These are phyloP conservation scores for Boletus huronensis DNA, from an alignment of 768 basidiomycete genomes.

Conservation along the genomic window DNA sequence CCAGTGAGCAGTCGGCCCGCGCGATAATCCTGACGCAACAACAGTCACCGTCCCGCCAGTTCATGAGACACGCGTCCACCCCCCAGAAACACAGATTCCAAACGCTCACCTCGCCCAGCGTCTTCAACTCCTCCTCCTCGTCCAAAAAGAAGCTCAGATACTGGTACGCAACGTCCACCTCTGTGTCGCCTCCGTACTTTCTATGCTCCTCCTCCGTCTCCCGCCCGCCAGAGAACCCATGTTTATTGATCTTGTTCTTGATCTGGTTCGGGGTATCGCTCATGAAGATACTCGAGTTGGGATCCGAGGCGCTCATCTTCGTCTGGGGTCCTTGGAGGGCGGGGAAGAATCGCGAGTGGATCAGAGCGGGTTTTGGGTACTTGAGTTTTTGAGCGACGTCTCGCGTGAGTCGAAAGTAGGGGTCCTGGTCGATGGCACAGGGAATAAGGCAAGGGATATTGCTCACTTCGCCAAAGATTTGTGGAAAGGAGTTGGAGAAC, in stretches of 20 bases:
- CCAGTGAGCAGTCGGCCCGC: constrained; percentile 84
- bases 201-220: constrained; percentile 97
- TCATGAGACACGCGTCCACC: background rate
- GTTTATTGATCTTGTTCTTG: constrained; percentile 95
- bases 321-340: constrained; percentile 97
- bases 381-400: constrained; percentile 93
- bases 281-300: constrained; percentile 95
- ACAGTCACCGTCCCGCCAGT: background rate
- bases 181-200: constrained; percentile 82
- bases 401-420: constrained; percentile 96
- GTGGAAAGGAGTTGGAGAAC: constrained; percentile 97
- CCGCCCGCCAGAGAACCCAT: constrained; percentile 93
- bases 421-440: constrained; percentile 97
- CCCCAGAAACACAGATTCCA: too few species aligned
- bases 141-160: constrained; percentile 95
- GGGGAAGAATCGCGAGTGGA: constrained; percentile 98
- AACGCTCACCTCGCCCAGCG: constrained; percentile 63
- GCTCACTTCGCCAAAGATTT: constrained; percentile 82
- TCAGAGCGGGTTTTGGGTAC: constrained; percentile 89
- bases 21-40: constrained; percentile 81
- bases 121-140: constrained; percentile 83
- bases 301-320: constrained; percentile 97
- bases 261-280: constrained; percentile 88
- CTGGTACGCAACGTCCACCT: constrained; percentile 95
- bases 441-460: constrained; percentile 94